These are phyloP conservation scores for Xerocomus amazonicus DNA, from an alignment of 1,284 basidiomycete genomes.

Conservation along the genomic window DNA sequence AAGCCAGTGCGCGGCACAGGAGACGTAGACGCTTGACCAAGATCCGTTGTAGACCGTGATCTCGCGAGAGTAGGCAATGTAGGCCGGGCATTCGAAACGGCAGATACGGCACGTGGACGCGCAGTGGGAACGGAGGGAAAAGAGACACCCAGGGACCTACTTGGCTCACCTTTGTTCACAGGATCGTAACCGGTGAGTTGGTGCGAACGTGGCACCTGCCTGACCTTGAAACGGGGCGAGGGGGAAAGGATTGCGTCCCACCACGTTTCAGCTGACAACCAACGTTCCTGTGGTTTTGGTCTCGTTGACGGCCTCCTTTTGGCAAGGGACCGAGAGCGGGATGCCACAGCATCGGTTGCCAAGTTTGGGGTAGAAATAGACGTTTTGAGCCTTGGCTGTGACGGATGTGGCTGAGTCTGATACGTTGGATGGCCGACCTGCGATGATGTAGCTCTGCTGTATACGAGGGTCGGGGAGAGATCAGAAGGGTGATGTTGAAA, in stretches of 20 bases:
- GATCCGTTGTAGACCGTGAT: slow-evolving; percentile 45
- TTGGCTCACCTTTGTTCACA: slow-evolving; percentile 32
- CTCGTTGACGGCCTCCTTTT: slow-evolving; percentile 12
- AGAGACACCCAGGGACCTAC: background rate
- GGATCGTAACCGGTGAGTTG: slow-evolving; percentile 45
- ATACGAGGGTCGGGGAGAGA: background rate
- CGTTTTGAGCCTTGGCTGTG: slow-evolving; percentile 37
- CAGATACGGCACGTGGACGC: slow-evolving; percentile 26
- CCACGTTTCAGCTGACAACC: slow-evolving; percentile 73
- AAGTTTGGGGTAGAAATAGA: slow-evolving; percentile 65
- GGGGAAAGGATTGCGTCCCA: slow-evolving; percentile 75
- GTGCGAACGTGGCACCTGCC: slow-evolving; percentile 14
- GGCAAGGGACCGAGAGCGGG: slow-evolving; percentile 3
- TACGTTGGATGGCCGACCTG: slow-evolving; percentile 2
- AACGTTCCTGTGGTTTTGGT: slow-evolving; percentile 50
- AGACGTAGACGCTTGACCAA: slow-evolving; percentile 14
- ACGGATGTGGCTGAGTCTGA: background rate
- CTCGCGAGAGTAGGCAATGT: slow-evolving; percentile 43
- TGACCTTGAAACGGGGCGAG: slow-evolving; percentile 60
- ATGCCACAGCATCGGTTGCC: slow-evolving; percentile 22
- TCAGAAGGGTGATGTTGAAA: slow-evolving; percentile 4
- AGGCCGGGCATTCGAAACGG: slow-evolving; percentile 14
- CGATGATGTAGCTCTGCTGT: background rate
- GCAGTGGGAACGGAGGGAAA: slow-evolving; percentile 7
- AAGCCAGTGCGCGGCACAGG: slow-evolving; percentile 11